Evolutionary conservation across 2,329 filamentous ascomycete species (phyloP).

Genomic region (Colletotrichum liaoningense): DNA sequence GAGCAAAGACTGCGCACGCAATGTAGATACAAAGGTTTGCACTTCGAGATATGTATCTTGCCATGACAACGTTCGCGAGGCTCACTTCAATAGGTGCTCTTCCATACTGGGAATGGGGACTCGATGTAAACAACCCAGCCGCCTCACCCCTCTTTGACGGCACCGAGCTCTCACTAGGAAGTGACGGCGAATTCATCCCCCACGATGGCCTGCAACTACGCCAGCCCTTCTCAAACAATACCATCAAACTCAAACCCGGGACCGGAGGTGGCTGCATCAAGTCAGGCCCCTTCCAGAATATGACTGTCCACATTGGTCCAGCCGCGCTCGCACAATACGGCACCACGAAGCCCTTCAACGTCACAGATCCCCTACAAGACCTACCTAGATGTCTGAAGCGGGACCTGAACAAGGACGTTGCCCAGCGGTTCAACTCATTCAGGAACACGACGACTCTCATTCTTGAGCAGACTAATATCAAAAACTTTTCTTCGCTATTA

Average conservation of each 20-base stretch:
- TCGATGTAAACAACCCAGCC: constrained; percentile 41
- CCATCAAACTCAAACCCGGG: constrained; percentile 53
- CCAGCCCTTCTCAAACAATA: constrained; percentile 26
- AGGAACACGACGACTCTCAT: constrained; percentile 46
- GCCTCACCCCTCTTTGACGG: constrained; percentile 54
- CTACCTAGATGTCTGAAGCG: constrained; percentile 57
- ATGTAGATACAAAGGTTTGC: constrained; percentile 37
- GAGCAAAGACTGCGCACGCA: constrained; percentile 34
- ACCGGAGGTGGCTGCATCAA: constrained; percentile 60
- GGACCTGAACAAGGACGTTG: constrained; percentile 44
- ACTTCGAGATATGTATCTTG: accelerated
- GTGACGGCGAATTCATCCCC: constrained; percentile 49
- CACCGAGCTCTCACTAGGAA: constrained; percentile 50
- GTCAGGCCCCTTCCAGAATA: constrained; percentile 51
- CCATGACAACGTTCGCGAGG: accelerated
- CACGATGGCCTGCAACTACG: constrained; percentile 38
- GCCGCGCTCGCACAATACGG: constrained; percentile 33
- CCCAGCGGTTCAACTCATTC: constrained; percentile 38
- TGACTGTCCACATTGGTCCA: constrained; percentile 53
- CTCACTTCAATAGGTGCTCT: constrained; percentile 23
- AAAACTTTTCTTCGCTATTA: constrained; percentile 48
- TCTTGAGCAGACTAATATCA: constrained; percentile 38
- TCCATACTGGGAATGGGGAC: constrained; percentile 37
- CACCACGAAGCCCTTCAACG: constrained; percentile 35
- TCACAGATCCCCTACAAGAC: constrained; percentile 44